Percentiles rank a stretch among this genome's conserved stretches.
Conservation (phyloP, 352 stramenopile genomes). For the Globisporangium sylvaticum region DNA sequence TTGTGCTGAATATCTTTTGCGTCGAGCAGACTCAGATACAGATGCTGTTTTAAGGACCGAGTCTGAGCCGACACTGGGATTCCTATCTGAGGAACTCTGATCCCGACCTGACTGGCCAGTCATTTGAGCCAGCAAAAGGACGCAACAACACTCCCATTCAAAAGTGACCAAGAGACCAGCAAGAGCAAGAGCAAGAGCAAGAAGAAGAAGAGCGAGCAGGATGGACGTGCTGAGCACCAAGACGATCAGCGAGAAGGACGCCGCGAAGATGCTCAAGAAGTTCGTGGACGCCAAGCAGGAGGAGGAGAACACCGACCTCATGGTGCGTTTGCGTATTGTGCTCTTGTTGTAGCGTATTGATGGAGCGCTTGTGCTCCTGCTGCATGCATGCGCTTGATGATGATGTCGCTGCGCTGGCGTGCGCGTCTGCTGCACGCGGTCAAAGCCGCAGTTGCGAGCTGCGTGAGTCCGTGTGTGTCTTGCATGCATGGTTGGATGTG, state of each 20-base stretch:
- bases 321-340: conserved; percentile 35
- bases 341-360: conserved; percentile 11
- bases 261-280: conserved; percentile 74
- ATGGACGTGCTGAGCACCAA: conserved; percentile 74
- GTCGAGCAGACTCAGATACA: conserved; percentile 9
- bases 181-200: background rate
- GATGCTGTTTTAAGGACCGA: background rate
- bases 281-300: conserved; percentile 64
- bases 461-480: background rate
- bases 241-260: conserved; percentile 53
- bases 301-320: conserved; percentile 60
- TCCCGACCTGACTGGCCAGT: conserved; percentile 6
- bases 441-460: background rate
- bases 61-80: background rate
- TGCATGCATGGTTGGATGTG: background rate
- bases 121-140: conserved; percentile 7
- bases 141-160: background rate
- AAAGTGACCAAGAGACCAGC: background rate
- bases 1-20: conserved; percentile 12
- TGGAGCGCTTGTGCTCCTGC: background rate
- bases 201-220: background rate
- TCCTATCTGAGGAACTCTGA: conserved; percentile 3
- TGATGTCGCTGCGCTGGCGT: background rate
- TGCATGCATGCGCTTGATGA: background rate
- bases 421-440: background rate